Evolutionary conservation across 768 basidiomycete genomes (phyloP), one percentile per base, ranked within the genome.

Genomic region (Termitomyces sp.): DNA sequence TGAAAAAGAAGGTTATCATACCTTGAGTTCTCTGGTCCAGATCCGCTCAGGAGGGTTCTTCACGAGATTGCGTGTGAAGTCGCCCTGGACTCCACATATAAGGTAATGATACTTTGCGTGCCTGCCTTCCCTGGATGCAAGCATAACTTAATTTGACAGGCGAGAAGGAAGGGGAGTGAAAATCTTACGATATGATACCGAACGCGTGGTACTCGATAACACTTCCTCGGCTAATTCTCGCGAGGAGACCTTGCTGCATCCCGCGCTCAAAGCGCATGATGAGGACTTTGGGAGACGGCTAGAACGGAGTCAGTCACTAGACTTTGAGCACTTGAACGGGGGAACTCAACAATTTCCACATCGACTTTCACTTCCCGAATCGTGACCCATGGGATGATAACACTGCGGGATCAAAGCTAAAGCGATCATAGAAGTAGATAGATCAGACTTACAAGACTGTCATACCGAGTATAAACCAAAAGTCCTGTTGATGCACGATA

Each of bases 151-250:
- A 26, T 10, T 5, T 41, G 57, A 29, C 46, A 36, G 57, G 31
- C 37, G 7, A 18, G 36, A 45, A 18, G 29, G 16, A 22, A 28
- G 29, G 39, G 59, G 29, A 55, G 42, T 50, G 57, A 16, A n/a
- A 51, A 63, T 63, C 85, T 24, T 70, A 90, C 88, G 88, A 90
- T 65, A 92, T 84, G 67, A 87, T 86, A 58, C 90, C 90, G 64
- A 92, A 92, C 15, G 89, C 89, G 67, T 92, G 90, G 69, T 90
- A 92, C 71, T 92, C 90, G 81, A 86, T 80, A 59, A 90, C 75
- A 44, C 84, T 78, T 64, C 82, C 81, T 69, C 90, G 87, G 70
- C 87, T 87, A 69, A 92, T 83, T 65, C 90, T 86, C 65, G 88
- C 83, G 49, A 92, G 75, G 54, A 92, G 73, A 48, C 90, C 89